Base-by-base conservation (phyloP, 2,329 filamentous ascomycete genomes). In the Xylaria digitata region DNA sequence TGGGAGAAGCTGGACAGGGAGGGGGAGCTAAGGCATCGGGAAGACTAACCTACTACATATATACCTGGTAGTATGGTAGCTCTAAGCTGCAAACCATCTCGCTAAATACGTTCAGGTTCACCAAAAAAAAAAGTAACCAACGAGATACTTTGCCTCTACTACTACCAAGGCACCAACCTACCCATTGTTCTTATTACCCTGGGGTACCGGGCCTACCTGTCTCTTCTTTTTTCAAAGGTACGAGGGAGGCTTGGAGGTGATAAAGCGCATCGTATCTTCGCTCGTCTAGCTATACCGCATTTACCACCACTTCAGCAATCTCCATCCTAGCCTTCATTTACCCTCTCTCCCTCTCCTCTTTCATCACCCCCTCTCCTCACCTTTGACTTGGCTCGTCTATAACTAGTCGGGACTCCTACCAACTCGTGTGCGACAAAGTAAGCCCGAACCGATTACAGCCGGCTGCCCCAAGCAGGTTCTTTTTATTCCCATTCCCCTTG, bases 381-480 rank as follows among this genome's bases (percentile, higher is more conserved):
- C 65, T 63, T 68, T 65, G 49, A 67, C 65, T 56, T 43, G 54
- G 30, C 61, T 45, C 58, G 43, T 58, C 59, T 63, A 61, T 67
- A 63, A 66, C 67, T 70, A 67, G 67, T 71, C 69, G 70, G 71
- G 67, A 67, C 69, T 70, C 71, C 43, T 40, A 65, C 70, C 66
- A 70, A 65, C 61, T 68, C 61, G 63, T 65, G 71, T 75, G 70
- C 65, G 61, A 74, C 73, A 63, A 65, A 53, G 61, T 66, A 68
- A 50, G 55, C 65, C 65, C 46, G 66, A 70, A 66, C 73, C 70
- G 70, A 72, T 58, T 66, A 71, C 71, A 72, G 63, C 74, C 73
- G 70, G 63, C 30, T 66, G 65, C 53, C 67, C 70, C 15, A 56
- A 26, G 26, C 26, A 26, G 63, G n/a, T 67, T 65, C 68, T 55